These are phyloP conservation scores for Malassezia sp. DNA, from an alignment of 1,284 basidiomycete species.

Conservation along the genomic window DNA sequence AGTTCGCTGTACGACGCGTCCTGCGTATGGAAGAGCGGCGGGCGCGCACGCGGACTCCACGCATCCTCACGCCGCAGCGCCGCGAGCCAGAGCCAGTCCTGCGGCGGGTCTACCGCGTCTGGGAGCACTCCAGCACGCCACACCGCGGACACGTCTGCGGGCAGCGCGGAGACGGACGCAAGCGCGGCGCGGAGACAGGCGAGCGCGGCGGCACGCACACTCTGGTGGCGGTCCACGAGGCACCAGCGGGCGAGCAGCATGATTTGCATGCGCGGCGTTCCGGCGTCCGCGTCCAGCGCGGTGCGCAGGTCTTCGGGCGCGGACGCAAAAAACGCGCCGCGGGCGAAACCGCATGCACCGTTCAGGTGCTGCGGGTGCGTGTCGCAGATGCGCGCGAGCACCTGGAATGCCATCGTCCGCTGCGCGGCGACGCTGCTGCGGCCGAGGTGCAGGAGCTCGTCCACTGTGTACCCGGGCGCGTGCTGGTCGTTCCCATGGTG, in stretches of 20 bases:
- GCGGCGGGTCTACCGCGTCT: constrained; percentile 10
- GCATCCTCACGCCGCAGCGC: neutral
- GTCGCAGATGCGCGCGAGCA: constrained; percentile 56
- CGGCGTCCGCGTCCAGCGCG: neutral
- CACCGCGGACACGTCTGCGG: constrained; percentile 1
- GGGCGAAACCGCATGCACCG: no score
- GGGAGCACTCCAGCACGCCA: neutral
- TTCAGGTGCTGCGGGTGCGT: constrained; percentile 6
- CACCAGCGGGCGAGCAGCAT: constrained; percentile 28
- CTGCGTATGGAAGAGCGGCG: neutral
- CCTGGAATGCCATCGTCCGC: constrained; percentile 65
- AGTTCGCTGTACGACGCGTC: constrained; percentile 15
- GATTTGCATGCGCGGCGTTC: constrained; percentile 9
- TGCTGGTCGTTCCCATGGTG: constrained; percentile 67
- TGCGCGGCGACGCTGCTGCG: constrained; percentile 74
- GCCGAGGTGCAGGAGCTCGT: constrained; percentile 71
- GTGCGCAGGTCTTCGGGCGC: no score
- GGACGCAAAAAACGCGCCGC: neutral
- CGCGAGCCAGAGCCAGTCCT: constrained; percentile 14
- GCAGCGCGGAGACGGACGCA: constrained; percentile 12
- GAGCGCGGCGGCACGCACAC: constrained; percentile 27
- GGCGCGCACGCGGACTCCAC: neutral
- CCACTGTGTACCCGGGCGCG: constrained; percentile 74
- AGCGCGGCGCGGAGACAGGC: constrained; percentile 18
- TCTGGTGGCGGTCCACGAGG: constrained; percentile 28